These are phyloP conservation scores for Sclerotinia spermophila DNA, from an alignment of 2,329 filamentous ascomycete species.

Conservation along the genomic window DNA sequence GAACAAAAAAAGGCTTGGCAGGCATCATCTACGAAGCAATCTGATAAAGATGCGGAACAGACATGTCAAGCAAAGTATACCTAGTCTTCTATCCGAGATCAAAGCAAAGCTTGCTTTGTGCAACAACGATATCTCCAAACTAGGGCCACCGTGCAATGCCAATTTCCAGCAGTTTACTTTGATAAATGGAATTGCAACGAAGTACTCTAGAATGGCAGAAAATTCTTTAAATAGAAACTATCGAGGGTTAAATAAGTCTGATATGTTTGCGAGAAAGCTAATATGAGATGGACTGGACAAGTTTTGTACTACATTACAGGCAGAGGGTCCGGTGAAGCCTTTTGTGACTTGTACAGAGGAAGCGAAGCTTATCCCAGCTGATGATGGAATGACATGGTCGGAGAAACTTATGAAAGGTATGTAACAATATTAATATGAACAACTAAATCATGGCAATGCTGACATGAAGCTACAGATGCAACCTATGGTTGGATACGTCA, in stretches of 20 bases:
- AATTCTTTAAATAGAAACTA: slow-evolving; percentile 1
- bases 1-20: slow-evolving; percentile 23
- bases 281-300: background rate
- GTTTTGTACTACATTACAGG: background rate
- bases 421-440: background rate
- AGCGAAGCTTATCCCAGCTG: slow-evolving; percentile 4
- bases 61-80: slow-evolving; percentile 23
- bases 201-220: background rate
- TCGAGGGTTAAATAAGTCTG: background rate
- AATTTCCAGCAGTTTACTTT: slow-evolving; percentile 19
- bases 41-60: slow-evolving; percentile 23
- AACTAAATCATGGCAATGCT: background rate
- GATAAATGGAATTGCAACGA: slow-evolving; percentile 14
- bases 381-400: slow-evolving; percentile 12
- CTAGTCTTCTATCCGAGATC: slow-evolving; percentile 21
- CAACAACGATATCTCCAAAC: slow-evolving; percentile 8
- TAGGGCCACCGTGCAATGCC: slow-evolving; percentile 20
- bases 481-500: slow-evolving; percentile 24
- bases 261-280: background rate
- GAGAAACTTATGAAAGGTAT: slow-evolving; percentile 12
- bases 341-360: slow-evolving; percentile 16
- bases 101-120: slow-evolving; percentile 18
- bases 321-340: slow-evolving; percentile 1
- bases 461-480: background rate
- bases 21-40: slow-evolving; percentile 21